Conservation (phyloP, 331 rosid genomes). For the Rosa hybrid region DNA sequence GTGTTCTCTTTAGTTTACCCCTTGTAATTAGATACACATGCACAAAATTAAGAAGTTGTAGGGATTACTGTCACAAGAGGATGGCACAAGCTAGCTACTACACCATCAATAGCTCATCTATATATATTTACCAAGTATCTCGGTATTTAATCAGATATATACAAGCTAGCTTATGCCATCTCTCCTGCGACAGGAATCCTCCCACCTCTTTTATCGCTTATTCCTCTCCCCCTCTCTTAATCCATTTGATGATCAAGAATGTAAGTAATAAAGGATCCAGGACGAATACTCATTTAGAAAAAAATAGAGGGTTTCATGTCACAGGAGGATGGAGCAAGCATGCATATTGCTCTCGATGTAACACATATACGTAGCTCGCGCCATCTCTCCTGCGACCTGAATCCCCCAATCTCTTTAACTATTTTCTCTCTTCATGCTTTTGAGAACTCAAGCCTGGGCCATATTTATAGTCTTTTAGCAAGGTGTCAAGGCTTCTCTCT, state of each 20-base stretch:
- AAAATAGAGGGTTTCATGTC: background rate
- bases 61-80: background rate
- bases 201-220: background rate
- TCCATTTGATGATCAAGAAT: background rate
- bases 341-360: background rate
- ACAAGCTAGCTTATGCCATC: background rate
- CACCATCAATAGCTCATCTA: background rate
- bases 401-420: background rate
- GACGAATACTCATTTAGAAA: background rate
- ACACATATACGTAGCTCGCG: background rate
- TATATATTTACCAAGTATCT: too few relatives aligned
- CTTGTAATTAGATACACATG: background rate
- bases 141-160: too few relatives aligned
- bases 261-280: background rate
- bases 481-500: background rate
- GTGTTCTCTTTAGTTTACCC: background rate
- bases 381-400: background rate
- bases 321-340: background rate
- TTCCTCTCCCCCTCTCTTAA: background rate
- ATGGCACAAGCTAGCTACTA: slow-evolving; percentile 4
- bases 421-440: background rate
- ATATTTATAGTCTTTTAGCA: background rate
- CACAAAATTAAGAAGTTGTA: background rate
- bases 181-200: slow-evolving; percentile 1
- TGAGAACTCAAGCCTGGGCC: background rate